Evolutionary conservation across 2,329 filamentous ascomycete genomes (phyloP).

Genomic region (Macroventuria anomochaeta): DNA sequence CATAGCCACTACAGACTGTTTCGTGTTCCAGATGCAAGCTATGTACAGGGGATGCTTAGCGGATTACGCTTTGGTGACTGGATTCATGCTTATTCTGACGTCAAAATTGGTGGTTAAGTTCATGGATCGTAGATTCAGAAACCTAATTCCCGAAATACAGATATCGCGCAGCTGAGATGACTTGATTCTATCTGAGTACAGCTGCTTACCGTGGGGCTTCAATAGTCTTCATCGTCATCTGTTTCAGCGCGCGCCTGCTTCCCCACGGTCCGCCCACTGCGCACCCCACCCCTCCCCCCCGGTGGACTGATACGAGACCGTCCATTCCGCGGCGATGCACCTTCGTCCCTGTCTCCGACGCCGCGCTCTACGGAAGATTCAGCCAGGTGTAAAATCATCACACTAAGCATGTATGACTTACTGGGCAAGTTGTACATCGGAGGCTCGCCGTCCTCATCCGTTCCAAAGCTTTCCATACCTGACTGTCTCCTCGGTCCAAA

Average conservation of each 20-base stretch:
- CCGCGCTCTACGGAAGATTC: background rate
- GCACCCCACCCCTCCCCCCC: background rate
- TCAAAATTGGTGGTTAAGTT: background rate
- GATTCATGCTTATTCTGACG: constrained; percentile 6
- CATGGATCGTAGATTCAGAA: background rate
- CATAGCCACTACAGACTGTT: background rate
- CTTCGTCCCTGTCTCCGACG: background rate
- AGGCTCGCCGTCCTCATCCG: background rate
- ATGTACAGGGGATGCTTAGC: constrained; percentile 4
- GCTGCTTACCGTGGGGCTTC: background rate
- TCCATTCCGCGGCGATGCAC: constrained; percentile 1
- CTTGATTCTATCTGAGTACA: background rate
- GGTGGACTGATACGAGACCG: constrained; percentile 2
- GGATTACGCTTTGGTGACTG: constrained; percentile 7
- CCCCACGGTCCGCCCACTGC: constrained; percentile 5
- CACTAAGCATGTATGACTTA: constrained; percentile 1
- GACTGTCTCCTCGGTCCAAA: background rate
- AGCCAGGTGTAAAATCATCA: background rate
- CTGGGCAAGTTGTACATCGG: background rate
- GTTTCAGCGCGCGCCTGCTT: constrained; percentile 26
- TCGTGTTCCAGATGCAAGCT: background rate
- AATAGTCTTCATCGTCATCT: constrained; percentile 25
- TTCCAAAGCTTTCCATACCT: background rate
- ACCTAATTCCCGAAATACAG: background rate
- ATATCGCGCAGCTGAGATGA: background rate